phyloP scores from a whole-genome alignment of 768 basidiomycete species.

The Dioszegia hungarica region DNA sequence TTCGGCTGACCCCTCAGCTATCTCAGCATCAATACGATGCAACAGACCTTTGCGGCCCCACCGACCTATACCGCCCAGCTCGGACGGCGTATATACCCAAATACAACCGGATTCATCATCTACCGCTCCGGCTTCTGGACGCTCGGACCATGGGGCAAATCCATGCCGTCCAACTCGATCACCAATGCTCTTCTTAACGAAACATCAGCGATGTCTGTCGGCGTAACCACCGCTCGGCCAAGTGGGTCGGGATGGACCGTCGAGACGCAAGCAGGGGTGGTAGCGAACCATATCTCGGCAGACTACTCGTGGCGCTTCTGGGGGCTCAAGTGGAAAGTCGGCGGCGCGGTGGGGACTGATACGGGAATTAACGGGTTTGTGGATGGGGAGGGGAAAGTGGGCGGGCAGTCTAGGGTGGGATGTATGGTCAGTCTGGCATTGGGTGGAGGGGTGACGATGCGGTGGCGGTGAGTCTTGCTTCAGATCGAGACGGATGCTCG shows the following conservation, averaged over 20 bases:
- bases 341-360: conserved; percentile 28
- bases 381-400: conserved; percentile 45
- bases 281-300: conserved; percentile 29
- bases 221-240: conserved; percentile 32
- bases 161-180: conserved; percentile 13
- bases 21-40: conserved; percentile 39
- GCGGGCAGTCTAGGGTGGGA: conserved; percentile 42
- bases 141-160: conserved; percentile 46
- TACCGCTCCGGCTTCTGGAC: conserved; percentile 43
- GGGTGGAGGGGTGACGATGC: conserved; percentile 44
- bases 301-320: conserved; percentile 42
- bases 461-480: conserved; percentile 27
- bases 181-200: conserved; percentile 11
- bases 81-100: conserved; percentile 44
- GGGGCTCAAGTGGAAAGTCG: conserved; percentile 45
- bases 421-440: conserved; percentile 38
- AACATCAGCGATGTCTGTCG: conserved; percentile 39
- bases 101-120: conserved; percentile 41
- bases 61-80: conserved; percentile 46
- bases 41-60: conserved; percentile 38
- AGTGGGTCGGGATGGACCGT: conserved; percentile 46
- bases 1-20: conserved; percentile 12
- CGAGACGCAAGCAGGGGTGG: conserved; percentile 38
- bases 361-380: conserved; percentile 39
- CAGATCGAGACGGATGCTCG: background rate